Evolutionary conservation across 495 filamentous ascomycete species (phyloP).

Genomic region (Aspergillus diversus): DNA sequence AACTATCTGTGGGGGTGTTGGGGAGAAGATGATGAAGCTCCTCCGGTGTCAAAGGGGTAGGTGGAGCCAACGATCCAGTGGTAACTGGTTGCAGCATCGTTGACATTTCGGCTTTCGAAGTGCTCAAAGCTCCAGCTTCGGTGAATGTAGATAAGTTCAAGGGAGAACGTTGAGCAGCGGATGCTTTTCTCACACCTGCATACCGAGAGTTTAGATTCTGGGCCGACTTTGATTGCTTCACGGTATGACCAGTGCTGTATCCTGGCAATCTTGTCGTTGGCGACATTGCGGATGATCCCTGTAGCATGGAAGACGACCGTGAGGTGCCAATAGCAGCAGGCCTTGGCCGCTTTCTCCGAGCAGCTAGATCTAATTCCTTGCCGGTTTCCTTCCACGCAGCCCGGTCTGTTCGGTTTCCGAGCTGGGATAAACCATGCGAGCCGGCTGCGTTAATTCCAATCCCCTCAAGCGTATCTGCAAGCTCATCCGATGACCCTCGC

Average conservation of each 20-base stretch:
- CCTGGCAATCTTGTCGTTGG: conserved; percentile 42
- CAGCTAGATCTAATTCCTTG: conserved; percentile 56
- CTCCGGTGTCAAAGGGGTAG: conserved; percentile 51
- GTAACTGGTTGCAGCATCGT: conserved; percentile 45
- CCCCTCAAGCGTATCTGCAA: conserved; percentile 42
- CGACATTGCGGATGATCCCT: conserved; percentile 47
- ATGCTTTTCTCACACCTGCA: conserved; percentile 56
- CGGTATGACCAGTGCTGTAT: conserved; percentile 40
- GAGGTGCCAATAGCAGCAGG: conserved; percentile 58
- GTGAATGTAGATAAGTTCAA: conserved; percentile 54
- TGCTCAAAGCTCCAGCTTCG: conserved; percentile 45
- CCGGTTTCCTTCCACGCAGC: conserved; percentile 44
- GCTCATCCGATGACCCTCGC: conserved; percentile 47
- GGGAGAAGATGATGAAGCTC: conserved; percentile 50
- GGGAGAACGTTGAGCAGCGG: conserved; percentile 55
- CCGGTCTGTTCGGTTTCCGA: conserved; percentile 31
- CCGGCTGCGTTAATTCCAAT: conserved; percentile 44
- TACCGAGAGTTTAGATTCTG: conserved; percentile 53
- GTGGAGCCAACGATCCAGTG: conserved; percentile 44
- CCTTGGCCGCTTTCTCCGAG: conserved; percentile 56
- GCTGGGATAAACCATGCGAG: conserved; percentile 30
- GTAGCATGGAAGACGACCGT: conserved; percentile 38
- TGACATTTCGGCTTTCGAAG: conserved; percentile 44
- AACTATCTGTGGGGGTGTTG: conserved; percentile 43
- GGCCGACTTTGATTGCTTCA: conserved; percentile 59